Base-by-base conservation (phyloP, 345 rosid genomes). In the Cardamine occulta region DNA sequence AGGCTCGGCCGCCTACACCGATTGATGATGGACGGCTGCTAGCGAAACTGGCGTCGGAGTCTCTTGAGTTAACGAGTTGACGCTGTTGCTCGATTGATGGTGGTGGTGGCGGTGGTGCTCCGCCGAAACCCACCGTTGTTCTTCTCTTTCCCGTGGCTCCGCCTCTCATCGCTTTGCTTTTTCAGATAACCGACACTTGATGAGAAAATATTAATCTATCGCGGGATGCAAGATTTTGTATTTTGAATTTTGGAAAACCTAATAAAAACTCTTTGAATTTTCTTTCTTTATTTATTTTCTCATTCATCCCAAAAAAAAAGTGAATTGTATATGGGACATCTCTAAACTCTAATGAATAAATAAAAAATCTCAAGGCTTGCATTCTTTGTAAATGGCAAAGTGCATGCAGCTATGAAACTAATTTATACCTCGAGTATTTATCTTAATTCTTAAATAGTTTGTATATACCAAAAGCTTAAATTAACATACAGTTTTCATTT, bases 31-130 rank as follows among this genome's bases (percentile, higher is more conserved):
- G 98, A 4, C 91, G 96, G 76, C 96, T 88, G 76, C 98, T 91
- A 11, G 93, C 89, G 54, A 88, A 88, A 63, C 96, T 91, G 18
- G 88, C 93, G 78, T 91, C 98, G 71, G 98, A 94, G 73, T 91
- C 96, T n/a, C 98, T 87, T 2, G 89, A 80, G 42, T 63, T 80
- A 2, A 15, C 13, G 12, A 23, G 58, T 15, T 58, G 77, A 35
- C 82, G 80, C 14, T 79, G 72, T 3, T 69, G 74, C 45, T 79
- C 82, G 8, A 63, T 64, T 1, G 74, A 60, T 13, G 80, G 81
- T 37, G 79, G 52, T 9, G 70, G 74, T n/a, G 58, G 83, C 1
- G 74, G 75, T 0, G 71, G 80, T 0, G 53, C 66, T 63, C 72
- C 71, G 45, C 75, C 49, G 74, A 63, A 82, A 21, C 49, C 37